Evolutionary conservation across 177 flowering plant genomes (phyloP).

Genomic region (Vitis hybrid): DNA sequence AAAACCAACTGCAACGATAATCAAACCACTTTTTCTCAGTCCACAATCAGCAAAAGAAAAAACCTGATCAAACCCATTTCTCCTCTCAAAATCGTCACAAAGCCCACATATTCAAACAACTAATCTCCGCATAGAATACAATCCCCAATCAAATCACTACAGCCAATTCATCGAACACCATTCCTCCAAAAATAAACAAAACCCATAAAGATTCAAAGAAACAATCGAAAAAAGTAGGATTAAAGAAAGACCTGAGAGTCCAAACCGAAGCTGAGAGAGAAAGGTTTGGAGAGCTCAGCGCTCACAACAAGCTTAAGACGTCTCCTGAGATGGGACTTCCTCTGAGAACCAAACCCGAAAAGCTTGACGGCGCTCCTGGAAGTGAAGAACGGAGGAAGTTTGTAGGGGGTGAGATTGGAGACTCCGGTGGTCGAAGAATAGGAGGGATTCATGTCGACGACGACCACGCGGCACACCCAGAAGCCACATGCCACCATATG

Average conservation of each 20-base stretch:
- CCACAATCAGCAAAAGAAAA: neutral
- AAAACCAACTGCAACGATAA: neutral
- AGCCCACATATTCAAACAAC: neutral
- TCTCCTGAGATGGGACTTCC: conserved; percentile 9
- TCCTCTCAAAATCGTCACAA: neutral
- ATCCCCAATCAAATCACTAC: neutral
- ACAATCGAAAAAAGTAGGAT: neutral
- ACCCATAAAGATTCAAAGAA: neutral
- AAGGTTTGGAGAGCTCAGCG: conserved; percentile 36
- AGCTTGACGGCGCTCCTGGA: neutral
- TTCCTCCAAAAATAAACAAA: neutral
- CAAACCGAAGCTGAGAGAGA: conserved; percentile 29
- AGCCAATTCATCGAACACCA: conserved; percentile 16
- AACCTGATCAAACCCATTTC: conserved; percentile 2
- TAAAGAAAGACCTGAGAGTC: conserved; percentile 46
- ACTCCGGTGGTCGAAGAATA: conserved; percentile 18
- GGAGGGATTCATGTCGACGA: conserved; percentile 21
- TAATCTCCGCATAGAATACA: neutral
- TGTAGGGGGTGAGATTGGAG: conserved; percentile 2
- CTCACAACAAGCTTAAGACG: conserved; percentile 26
- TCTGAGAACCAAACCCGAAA: conserved; percentile 15
- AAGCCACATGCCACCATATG: conserved; percentile 29
- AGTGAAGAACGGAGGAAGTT: neutral
- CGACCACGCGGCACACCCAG: conserved; percentile 14
- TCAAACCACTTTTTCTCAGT: neutral